These are phyloP conservation scores for Venturia pyrina DNA, from an alignment of 2,329 filamentous ascomycete genomes.

Conservation along the genomic window DNA sequence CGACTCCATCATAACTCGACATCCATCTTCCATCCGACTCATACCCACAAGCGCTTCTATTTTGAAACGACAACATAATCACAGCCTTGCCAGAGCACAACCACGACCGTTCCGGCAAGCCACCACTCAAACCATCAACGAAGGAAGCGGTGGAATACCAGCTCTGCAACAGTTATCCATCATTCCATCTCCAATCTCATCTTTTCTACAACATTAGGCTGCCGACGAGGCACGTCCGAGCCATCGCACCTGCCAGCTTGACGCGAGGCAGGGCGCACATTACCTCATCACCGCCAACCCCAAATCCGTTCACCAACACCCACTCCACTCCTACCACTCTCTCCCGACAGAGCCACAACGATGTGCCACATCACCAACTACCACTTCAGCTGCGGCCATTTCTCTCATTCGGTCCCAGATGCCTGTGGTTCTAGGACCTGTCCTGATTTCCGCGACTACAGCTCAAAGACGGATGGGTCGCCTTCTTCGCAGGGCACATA, in stretches of 20 bases:
- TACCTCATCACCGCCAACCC: background rate
- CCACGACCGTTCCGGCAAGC: background rate
- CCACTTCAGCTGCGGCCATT: background rate
- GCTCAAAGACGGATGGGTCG: background rate
- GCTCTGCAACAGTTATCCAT: background rate
- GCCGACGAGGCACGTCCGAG: background rate
- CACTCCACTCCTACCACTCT: background rate
- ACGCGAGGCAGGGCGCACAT: background rate
- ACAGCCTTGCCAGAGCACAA: background rate
- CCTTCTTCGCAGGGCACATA: background rate
- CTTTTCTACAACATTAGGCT: background rate
- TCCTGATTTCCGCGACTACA: background rate
- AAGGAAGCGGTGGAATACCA: background rate
- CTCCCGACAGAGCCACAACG: background rate
- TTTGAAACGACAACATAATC: background rate
- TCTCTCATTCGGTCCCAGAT: background rate
- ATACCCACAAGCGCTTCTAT: background rate
- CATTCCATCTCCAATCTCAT: background rate
- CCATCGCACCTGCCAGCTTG: background rate
- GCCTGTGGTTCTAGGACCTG: background rate
- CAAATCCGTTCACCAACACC: background rate
- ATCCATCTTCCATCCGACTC: background rate
- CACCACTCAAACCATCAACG: background rate
- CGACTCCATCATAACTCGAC: background rate
- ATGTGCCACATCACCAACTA: background rate